Evolutionary conservation across 345 rosid species (phyloP).

Genomic region (Syzygium oleosum): DNA sequence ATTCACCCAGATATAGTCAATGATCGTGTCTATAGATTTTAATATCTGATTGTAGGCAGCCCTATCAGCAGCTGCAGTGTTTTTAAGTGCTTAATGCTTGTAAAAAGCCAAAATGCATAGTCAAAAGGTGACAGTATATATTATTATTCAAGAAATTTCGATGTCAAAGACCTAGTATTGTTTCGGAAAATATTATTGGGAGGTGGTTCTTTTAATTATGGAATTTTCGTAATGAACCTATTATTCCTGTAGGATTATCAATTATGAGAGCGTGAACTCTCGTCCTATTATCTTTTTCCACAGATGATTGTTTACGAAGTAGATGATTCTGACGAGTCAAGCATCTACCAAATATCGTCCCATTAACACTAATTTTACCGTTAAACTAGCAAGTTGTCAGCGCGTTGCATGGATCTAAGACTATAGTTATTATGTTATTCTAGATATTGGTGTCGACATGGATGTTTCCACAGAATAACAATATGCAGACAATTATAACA

Average conservation of each 20-base stretch:
- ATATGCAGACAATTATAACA: too few relatives aligned
- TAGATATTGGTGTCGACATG: too few relatives aligned
- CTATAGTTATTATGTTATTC: too few relatives aligned
- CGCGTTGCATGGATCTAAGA: too few relatives aligned
- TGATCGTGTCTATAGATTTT: background rate
- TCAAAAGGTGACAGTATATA: background rate
- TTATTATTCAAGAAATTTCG: background rate
- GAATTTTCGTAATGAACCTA: background rate
- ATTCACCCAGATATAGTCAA: background rate
- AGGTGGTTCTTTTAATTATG: background rate
- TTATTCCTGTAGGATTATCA: background rate
- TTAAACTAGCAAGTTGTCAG: too few relatives aligned
- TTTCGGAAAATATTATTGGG: background rate
- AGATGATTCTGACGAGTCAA: too few relatives aligned
- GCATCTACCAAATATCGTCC: too few relatives aligned
- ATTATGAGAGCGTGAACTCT: background rate
- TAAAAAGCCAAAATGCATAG: background rate
- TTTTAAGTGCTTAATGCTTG: background rate
- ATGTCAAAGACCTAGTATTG: accelerated
- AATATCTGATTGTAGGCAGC: background rate
- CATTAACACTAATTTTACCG: too few relatives aligned
- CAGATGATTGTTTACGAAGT: too few relatives aligned
- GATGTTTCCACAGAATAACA: too few relatives aligned
- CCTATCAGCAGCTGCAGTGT: background rate
- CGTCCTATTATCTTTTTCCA: too few relatives aligned